These are phyloP conservation scores for Acacia concinna DNA, from an alignment of 331 rosid species.

Conservation along the genomic window DNA sequence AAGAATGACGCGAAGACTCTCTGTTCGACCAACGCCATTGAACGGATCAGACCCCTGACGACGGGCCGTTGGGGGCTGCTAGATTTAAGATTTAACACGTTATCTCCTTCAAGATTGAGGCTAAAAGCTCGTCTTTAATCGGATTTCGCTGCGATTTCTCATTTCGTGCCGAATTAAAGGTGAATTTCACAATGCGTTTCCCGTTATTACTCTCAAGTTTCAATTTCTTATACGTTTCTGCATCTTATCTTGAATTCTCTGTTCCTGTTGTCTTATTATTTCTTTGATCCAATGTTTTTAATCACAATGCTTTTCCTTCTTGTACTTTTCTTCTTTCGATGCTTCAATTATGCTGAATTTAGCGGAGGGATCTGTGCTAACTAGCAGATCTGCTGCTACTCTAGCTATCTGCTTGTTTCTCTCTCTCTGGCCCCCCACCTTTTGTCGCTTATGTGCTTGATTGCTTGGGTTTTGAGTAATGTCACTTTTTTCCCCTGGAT, in stretches of 20 bases:
- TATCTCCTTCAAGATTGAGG: constrained; percentile 46
- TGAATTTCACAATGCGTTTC: constrained; percentile 22
- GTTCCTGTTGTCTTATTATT: not conserved
- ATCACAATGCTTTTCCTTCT: constrained; percentile 15
- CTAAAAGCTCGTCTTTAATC: constrained; percentile 19
- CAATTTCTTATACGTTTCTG: not conserved
- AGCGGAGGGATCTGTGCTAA: not conserved
- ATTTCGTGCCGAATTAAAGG: not conserved
- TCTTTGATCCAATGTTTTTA: constrained; percentile 17
- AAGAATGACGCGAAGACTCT: not conserved
- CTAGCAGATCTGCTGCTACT: constrained; percentile 45
- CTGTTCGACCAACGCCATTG: constrained; percentile 14
- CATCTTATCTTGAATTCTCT: not conserved
- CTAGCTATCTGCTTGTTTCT: not conserved
- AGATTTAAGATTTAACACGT: constrained; percentile 36
- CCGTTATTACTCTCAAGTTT: constrained; percentile 3
- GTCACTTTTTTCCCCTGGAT: constrained; percentile 22
- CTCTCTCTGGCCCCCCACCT: not conserved
- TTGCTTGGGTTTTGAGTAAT: constrained; percentile 12
- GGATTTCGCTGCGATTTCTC: not conserved
- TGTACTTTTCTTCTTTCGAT: not conserved
- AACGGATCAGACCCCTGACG: constrained; percentile 30
- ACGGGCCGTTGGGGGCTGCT: constrained; percentile 32
- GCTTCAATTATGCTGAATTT: constrained; percentile 2
- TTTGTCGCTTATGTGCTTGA: constrained; percentile 6